Evolutionary conservation across 805 yeast genomes (phyloP).

Genomic region (Lipomyces yamanashiensis): DNA sequence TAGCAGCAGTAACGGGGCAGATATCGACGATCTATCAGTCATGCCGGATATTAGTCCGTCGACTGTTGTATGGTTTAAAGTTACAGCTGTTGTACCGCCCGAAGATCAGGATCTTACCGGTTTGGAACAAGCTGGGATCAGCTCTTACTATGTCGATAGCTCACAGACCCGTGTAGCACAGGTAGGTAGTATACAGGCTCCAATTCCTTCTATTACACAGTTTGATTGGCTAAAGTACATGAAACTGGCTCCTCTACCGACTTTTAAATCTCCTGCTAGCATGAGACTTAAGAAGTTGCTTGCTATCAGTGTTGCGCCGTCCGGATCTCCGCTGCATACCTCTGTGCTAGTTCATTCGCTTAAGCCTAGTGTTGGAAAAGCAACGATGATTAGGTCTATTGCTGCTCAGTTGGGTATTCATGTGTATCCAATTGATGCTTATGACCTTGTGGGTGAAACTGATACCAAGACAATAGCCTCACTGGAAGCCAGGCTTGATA

Average conservation of each 20-base stretch:
- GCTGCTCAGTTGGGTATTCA: slow-evolving; percentile 67
- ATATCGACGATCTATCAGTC: slow-evolving; percentile 10
- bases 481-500: slow-evolving; percentile 75
- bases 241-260: slow-evolving; percentile 45
- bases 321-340: slow-evolving; percentile 55
- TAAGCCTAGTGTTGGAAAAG: slow-evolving; percentile 79
- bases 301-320: slow-evolving; percentile 49
- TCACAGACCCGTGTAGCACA: slow-evolving; percentile 69
- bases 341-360: slow-evolving; percentile 69
- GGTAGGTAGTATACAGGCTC: slow-evolving; percentile 56
- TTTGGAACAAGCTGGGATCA: slow-evolving; percentile 37
- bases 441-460: slow-evolving; percentile 68
- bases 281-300: slow-evolving; percentile 13
- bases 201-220: slow-evolving; percentile 27
- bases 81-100: slow-evolving; percentile 53
- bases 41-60: slow-evolving; percentile 69
- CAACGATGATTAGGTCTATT: slow-evolving; percentile 61
- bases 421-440: slow-evolving; percentile 69
- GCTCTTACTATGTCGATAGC: slow-evolving; percentile 63
- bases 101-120: slow-evolving; percentile 22
- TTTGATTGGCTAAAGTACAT: slow-evolving; percentile 37
- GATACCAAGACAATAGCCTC: slow-evolving; percentile 80
- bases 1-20: slow-evolving; percentile 30
- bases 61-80: slow-evolving; percentile 82
- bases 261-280: slow-evolving; percentile 2